Conservation (phyloP, 495 filamentous ascomycete genomes). For the Sabuloglossum arenarium region DNA sequence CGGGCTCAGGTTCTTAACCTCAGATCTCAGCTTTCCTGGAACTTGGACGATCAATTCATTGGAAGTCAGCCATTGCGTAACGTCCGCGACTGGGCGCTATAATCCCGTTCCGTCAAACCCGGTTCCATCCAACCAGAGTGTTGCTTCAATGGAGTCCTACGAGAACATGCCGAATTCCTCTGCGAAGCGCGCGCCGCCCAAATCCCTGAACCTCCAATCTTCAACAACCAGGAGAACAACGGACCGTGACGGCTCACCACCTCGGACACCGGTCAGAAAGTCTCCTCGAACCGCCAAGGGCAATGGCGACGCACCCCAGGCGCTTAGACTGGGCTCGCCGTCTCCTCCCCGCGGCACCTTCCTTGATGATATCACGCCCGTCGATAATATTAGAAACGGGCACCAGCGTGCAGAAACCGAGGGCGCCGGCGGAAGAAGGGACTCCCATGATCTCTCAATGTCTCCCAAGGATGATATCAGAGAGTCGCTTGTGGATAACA, state of each 20-base stretch:
- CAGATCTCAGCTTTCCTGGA: no score
- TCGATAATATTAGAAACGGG: constrained; percentile 7
- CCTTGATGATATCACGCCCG: constrained; percentile 14
- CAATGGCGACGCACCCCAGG: constrained; percentile 2
- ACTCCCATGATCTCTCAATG: constrained; percentile 78
- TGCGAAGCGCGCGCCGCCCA: constrained; percentile 1
- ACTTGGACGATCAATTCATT: no score
- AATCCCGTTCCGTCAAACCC: neutral
- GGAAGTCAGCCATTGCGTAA: no score
- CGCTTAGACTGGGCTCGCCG: neutral
- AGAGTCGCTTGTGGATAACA: constrained; percentile 78
- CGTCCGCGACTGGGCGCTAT: no score
- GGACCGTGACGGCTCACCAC: neutral
- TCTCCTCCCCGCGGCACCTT: constrained; percentile 10
- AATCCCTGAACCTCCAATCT: neutral
- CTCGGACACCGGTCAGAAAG: neutral
- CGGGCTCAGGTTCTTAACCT: neutral
- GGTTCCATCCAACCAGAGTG: neutral
- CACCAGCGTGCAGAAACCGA: neutral
- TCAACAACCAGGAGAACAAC: neutral
- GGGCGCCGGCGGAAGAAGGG: constrained; percentile 16
- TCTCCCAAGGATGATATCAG: constrained; percentile 52
- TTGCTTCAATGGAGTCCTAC: neutral
- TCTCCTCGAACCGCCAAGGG: constrained; percentile 5
- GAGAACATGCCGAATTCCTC: neutral